These are phyloP conservation scores for Xylariaceae sp. DNA, from an alignment of 2,329 filamentous ascomycete genomes.

Conservation along the genomic window DNA sequence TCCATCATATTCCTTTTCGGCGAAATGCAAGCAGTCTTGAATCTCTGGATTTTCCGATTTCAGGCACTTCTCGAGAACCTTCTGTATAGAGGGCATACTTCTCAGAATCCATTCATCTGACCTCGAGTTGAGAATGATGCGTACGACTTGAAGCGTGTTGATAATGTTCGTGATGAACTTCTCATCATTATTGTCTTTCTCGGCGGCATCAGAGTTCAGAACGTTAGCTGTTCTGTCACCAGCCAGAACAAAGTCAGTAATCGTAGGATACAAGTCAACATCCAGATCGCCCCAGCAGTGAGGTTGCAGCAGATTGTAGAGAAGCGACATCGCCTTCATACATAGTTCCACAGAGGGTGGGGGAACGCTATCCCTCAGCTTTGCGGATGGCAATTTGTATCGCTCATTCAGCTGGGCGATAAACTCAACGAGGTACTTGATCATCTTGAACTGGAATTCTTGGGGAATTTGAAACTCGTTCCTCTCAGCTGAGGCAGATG, in stretches of 20 bases:
- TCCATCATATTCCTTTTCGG: conserved; percentile 64
- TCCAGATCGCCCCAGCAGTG: conserved; percentile 90
- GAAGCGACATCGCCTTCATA: conserved; percentile 74
- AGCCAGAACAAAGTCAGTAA: conserved; percentile 78
- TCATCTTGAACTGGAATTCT: conserved; percentile 67
- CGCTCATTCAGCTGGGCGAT: conserved; percentile 86
- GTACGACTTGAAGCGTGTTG: conserved; percentile 88
- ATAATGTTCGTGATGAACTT: conserved; percentile 83
- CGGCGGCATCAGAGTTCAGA: conserved; percentile 53
- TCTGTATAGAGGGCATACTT: conserved; percentile 73
- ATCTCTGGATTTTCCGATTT: conserved; percentile 87
- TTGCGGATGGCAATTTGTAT: conserved; percentile 68
- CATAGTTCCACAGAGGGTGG: conserved; percentile 68
- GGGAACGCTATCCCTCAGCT: conserved; percentile 54
- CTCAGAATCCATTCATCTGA: conserved; percentile 84
- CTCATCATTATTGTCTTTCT: conserved; percentile 71
- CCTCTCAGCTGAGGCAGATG: conserved; percentile 45
- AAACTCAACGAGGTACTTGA: conserved; percentile 94
- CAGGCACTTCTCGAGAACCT: conserved; percentile 81
- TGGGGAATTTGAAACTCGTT: conserved; percentile 64
- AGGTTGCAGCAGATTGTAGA: conserved; percentile 79
- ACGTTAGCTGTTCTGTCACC: conserved; percentile 68
- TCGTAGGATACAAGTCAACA: conserved; percentile 83
- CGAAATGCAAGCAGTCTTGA: conserved; percentile 81
- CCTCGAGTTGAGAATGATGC: conserved; percentile 83